These are phyloP conservation scores for Phytophthora aleatoria DNA, from an alignment of 352 stramenopile species.

Conservation along the genomic window DNA sequence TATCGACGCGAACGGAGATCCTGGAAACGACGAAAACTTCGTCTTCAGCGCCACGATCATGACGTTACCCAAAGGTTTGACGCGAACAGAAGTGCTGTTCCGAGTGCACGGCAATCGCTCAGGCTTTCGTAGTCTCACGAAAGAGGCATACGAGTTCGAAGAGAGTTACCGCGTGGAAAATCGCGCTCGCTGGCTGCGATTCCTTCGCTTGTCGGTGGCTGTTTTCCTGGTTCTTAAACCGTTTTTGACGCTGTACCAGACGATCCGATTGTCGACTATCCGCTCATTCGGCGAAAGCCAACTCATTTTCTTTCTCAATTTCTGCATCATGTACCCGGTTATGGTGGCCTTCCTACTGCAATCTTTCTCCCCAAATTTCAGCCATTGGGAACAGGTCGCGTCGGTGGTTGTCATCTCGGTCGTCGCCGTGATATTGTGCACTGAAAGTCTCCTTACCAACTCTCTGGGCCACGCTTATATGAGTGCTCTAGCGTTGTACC, in stretches of 20 bases:
- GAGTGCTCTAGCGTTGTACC: conserved; percentile 78
- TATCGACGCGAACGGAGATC: conserved; percentile 43
- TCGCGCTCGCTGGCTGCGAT: conserved; percentile 64
- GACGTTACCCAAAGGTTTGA: conserved; percentile 74
- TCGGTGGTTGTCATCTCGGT: conserved; percentile 60
- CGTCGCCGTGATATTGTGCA: conserved; percentile 63
- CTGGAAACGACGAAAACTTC: conserved; percentile 24
- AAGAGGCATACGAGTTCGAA: conserved; percentile 71
- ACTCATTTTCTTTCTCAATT: conserved; percentile 82
- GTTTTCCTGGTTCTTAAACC: conserved; percentile 74
- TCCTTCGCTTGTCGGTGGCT: conserved; percentile 69
- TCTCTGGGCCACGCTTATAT: conserved; percentile 80
- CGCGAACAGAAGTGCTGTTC: conserved; percentile 68
- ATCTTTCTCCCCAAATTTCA: conserved; percentile 70
- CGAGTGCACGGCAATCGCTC: conserved; percentile 49
- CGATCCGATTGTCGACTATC: conserved; percentile 42
- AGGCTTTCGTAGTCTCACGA: conserved; percentile 37
- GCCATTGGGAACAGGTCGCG: conserved; percentile 62
- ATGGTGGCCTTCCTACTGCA: conserved; percentile 62
- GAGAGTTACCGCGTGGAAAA: conserved; percentile 79
- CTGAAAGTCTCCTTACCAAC: conserved; percentile 68
- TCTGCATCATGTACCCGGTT: conserved; percentile 78
- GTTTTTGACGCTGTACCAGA: conserved; percentile 82
- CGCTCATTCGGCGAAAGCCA: conserved; percentile 59
- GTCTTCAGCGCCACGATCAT: conserved; percentile 67